Evolutionary conservation across 208 protist genomes (phyloP), one percentile per base, ranked within the genome.

Genomic region (Leishmania arabica): DNA sequence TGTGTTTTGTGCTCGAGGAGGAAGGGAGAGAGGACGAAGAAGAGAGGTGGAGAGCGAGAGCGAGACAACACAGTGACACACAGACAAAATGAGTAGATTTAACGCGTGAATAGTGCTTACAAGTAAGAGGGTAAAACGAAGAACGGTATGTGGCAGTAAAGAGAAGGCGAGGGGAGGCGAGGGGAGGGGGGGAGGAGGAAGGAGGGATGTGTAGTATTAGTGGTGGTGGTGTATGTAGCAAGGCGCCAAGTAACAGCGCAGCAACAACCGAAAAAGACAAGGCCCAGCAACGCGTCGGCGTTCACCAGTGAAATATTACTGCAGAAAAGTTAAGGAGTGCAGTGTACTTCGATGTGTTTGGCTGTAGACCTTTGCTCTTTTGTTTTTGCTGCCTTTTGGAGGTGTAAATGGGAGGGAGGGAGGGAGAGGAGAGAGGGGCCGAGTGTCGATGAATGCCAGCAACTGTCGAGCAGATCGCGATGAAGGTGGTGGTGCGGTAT

Each of bases 101-200:
- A 54, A 34, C 24, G 21, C 65, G 73, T 62, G 24, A 78, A 75
- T 49, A 77, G 58, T 60, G 72, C 34, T 68, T 81, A 80, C 53
- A 24, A 66, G 75, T 69, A 73, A 66, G 56, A 49, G n/a, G 51
- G 13, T 27, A n/a, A 72, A 75, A 53, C 11, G 2, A 34, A 13
- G 17, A 27, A 73, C 69, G 15, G 17, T 73, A 24, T 24, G 66
- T 17, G 40, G 19, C 34, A 31, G 21, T 40, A 42, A 2, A 69
- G n/a, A 45, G 15, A 40, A 24, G 15, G 24, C 17, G 13, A 13
- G 8, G 66, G n/a, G 31, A 27, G 56, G 56, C n/a, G 56, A 62
- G 3, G 45, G 37, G 68, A 13, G 8, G 24, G 3, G n/a, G 4
- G 5, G 45, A 11, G 34, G 69, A 40, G 17, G 42, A 31, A 4